Evolutionary conservation across 2,329 filamentous ascomycete species (phyloP).

Genomic region (Colletotrichum falcatum): DNA sequence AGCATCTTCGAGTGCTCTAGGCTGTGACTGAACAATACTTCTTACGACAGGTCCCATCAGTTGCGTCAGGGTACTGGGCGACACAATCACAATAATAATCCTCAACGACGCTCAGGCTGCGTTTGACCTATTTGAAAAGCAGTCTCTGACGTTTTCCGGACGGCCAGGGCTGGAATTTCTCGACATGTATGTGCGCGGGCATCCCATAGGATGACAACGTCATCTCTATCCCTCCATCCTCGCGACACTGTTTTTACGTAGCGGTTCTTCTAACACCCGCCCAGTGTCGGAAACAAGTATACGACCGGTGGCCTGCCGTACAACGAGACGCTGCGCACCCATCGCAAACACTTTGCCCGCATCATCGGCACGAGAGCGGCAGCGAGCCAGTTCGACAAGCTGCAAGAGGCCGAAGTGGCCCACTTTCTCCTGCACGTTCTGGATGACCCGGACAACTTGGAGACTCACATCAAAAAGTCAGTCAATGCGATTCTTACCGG

Average conservation of each 20-base stretch:
- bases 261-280: background rate
- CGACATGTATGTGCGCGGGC: background rate
- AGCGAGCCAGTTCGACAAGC: background rate
- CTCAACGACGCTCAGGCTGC: background rate
- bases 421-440: background rate
- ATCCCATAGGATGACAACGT: background rate
- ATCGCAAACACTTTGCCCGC: background rate
- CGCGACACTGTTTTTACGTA: no score
- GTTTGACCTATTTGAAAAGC: background rate
- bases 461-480: background rate
- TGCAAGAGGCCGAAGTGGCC: constrained; percentile 1
- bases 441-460: background rate
- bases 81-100: background rate
- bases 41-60: background rate
- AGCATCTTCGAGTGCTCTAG: background rate
- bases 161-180: background rate
- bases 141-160: background rate
- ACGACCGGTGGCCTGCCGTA: background rate
- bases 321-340: background rate
- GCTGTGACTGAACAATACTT: background rate
- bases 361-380: background rate
- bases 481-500: background rate
- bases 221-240: no score
- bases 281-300: background rate
- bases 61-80: background rate